Percentiles rank a stretch among this genome's conserved stretches.
phyloP scores from a whole-genome alignment of 768 basidiomycete species.

The Zangia roseola region DNA sequence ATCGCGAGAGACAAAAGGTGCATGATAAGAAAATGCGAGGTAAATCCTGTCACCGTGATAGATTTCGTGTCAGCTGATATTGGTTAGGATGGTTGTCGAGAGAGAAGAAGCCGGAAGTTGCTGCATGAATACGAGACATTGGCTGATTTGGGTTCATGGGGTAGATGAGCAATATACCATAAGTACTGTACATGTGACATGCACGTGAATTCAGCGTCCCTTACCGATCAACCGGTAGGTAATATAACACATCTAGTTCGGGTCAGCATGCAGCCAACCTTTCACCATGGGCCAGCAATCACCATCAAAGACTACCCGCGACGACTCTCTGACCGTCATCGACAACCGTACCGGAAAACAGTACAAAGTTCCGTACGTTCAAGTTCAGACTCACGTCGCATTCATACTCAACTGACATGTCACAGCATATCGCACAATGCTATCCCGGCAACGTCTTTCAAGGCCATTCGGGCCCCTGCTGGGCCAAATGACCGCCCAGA shows the following conservation, averaged over 20 bases:
- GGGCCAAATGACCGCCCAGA: constrained; percentile 66
- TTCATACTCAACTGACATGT: background rate
- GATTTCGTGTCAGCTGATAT: constrained; percentile 3
- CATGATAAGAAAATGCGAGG: constrained; percentile 77
- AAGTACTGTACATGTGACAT: constrained; percentile 5
- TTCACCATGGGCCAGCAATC: constrained; percentile 29
- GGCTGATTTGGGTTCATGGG: background rate
- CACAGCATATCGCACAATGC: constrained; percentile 77
- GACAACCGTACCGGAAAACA: constrained; percentile 87
- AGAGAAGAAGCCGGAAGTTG: constrained; percentile 25
- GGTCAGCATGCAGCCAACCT: background rate
- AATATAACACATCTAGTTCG: too few relatives aligned
- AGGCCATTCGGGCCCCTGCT: constrained; percentile 60
- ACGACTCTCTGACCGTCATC: constrained; percentile 55
- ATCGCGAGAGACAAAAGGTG: constrained; percentile 63
- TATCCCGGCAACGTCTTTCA: constrained; percentile 79
- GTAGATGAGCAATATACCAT: constrained; percentile 21
- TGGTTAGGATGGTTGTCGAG: constrained; percentile 32
- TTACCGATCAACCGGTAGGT: too few relatives aligned
- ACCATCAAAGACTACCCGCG: constrained; percentile 13
- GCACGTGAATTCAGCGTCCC: constrained; percentile 11
- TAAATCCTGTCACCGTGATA: constrained; percentile 20
- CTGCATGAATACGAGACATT: constrained; percentile 1
- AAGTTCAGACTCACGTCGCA: constrained; percentile 27
- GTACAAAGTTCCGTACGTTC: constrained; percentile 68